phyloP scores from a whole-genome alignment of 202 grass and related monocot species.

The Saccharum hybrid region DNA sequence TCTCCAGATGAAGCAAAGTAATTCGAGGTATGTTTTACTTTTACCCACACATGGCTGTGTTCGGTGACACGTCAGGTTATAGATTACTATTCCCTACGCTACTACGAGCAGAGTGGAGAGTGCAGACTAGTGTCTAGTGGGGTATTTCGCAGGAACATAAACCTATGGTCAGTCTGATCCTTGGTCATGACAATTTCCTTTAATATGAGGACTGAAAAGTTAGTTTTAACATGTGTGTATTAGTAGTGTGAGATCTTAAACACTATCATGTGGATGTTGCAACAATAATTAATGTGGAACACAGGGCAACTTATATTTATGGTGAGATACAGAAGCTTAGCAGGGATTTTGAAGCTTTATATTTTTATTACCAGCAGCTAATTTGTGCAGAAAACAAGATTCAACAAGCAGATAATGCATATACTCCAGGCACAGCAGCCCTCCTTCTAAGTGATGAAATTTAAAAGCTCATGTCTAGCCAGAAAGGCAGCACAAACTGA shows the following conservation, averaged over 20 bases:
- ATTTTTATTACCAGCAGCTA: neutral
- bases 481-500: neutral
- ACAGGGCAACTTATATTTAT: neutral
- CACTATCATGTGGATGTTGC: neutral
- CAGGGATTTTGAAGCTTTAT: neutral
- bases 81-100: neutral
- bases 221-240: neutral
- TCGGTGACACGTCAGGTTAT: neutral
- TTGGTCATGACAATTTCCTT: neutral
- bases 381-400: neutral
- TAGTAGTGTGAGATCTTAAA: neutral
- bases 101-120: neutral
- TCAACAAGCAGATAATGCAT: neutral
- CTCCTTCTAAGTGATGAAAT: neutral
- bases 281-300: neutral
- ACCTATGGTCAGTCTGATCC: neutral
- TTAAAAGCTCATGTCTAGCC: neutral
- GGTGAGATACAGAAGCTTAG: neutral
- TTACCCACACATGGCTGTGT: neutral
- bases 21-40: neutral
- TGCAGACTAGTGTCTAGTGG: neutral
- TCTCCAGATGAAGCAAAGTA: neutral
- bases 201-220: neutral
- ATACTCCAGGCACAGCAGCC: neutral
- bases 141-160: neutral